Base-by-base conservation (phyloP, 2,329 filamentous ascomycete genomes). In the Fusarium zealandicum region DNA sequence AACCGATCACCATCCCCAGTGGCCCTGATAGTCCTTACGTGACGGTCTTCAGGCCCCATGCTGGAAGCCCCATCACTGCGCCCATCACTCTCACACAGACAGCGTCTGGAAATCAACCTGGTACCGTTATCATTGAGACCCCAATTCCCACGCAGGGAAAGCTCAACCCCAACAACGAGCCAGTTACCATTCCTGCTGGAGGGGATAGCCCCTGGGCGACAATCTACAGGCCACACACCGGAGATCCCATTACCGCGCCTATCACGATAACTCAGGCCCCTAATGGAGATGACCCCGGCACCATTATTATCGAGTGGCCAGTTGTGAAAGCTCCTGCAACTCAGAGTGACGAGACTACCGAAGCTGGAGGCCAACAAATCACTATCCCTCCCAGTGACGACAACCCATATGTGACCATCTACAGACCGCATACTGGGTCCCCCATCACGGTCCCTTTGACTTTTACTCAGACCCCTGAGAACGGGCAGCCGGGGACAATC, bases 41-140 rank as follows among this genome's bases (percentile, higher is more conserved):
- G 16, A 61, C 59, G 14, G 42, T 61, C n/a, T 61, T 56, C 28
- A 43, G 59, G 7, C 54, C 50, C 3, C 59, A 61, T 31, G 42
- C 50, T 12, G 59, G 59, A 9, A 14, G 30, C 18, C 50, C 50
- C 13, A 48, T 63, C 8, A 48, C 45, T 2, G 30, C 13, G 1
- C 59, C 59, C 5, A 56, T 47, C 3, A 61, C 59, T 3, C 51
- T 59, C 9, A 61, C 58, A 5, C 27, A 59, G 17, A 33, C 54
- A 6, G 57, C 51, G n/a, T 32, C 57, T 3, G 25, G 40, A 32
- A 58, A 53, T 3, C 49, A 52, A 22, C 59, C 59, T 4, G 54
- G 59, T 14, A 61, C 59, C n/a, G 38, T 61, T 9, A 43, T 63
- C 25, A 61, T 63, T 8, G 42, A 61, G 25, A 61, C 59, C 10